Conservation (phyloP, 2,329 filamentous ascomycete genomes). For the Verticillium longisporum region DNA sequence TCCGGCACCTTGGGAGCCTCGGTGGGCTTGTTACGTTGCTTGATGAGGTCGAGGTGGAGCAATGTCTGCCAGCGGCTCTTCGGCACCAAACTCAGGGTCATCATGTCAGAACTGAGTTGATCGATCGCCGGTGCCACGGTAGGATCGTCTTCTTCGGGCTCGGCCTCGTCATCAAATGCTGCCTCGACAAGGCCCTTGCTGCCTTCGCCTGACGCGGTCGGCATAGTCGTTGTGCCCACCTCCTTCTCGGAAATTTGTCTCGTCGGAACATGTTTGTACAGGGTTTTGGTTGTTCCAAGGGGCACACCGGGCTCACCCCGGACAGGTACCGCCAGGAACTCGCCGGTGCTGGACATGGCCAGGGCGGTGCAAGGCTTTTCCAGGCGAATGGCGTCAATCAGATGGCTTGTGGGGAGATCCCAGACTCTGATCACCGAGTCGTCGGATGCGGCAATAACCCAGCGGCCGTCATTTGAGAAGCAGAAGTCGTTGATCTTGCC, state of each 20-base stretch:
- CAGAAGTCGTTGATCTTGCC: constrained; percentile 71
- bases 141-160: constrained; percentile 45
- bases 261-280: constrained; percentile 85
- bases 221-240: constrained; percentile 57
- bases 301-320: constrained; percentile 80
- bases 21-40: constrained; percentile 88
- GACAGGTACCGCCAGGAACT: constrained; percentile 87
- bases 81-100: constrained; percentile 83
- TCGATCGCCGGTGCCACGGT: constrained; percentile 55
- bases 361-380: constrained; percentile 74
- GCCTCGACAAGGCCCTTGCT: constrained; percentile 70
- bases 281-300: constrained; percentile 88
- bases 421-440: constrained; percentile 79
- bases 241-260: constrained; percentile 75
- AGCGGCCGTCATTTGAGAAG: constrained; percentile 89
- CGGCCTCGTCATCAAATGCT: constrained; percentile 54
- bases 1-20: constrained; percentile 88
- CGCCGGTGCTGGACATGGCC: constrained; percentile 82
- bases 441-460: constrained; percentile 83
- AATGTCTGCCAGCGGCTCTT: constrained; percentile 92
- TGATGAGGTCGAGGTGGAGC: constrained; percentile 85
- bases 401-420: constrained; percentile 91
- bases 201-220: constrained; percentile 77
- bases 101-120: constrained; percentile 74
- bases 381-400: constrained; percentile 86